phyloP scores from a whole-genome alignment of 1,284 basidiomycete species.

The Moesziomyces globuligerus region DNA sequence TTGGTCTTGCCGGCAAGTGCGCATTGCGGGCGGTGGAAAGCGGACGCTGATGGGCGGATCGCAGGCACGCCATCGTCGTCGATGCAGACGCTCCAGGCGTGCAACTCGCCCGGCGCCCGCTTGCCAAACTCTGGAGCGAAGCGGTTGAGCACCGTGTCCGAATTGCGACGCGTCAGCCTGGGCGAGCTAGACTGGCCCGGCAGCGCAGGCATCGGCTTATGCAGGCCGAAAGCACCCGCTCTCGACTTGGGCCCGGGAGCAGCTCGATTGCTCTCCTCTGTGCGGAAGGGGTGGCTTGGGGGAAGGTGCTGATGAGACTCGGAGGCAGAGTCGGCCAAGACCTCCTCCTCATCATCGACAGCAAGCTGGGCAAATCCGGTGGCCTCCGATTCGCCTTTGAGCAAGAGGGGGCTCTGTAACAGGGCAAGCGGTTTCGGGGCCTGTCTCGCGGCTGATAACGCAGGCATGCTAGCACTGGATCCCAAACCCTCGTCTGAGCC shows the following conservation, averaged over 20 bases:
- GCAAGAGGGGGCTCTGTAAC: constrained; percentile 28
- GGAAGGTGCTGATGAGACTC: constrained; percentile 16
- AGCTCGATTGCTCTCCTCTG: not conserved
- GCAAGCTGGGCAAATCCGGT: constrained; percentile 26
- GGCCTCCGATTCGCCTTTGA: constrained; percentile 31
- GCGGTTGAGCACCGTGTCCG: constrained; percentile 23
- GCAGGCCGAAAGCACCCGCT: not conserved
- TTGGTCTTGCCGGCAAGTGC: constrained; percentile 38
- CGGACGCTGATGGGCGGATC: constrained; percentile 31
- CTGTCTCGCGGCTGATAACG: constrained; percentile 7
- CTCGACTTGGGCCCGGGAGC: not conserved
- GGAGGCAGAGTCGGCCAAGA: constrained; percentile 16
- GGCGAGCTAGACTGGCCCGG: constrained; percentile 8
- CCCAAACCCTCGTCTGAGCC: constrained; percentile 2
- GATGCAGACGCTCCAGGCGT: constrained; percentile 47
- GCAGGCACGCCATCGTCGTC: constrained; percentile 32
- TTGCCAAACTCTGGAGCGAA: constrained; percentile 24
- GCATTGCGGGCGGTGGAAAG: constrained; percentile 37
- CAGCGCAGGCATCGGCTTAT: constrained; percentile 18
- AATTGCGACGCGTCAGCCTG: constrained; percentile 26
- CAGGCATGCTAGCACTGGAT: constrained; percentile 19
- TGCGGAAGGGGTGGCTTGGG: not conserved
- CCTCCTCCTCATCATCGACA: constrained; percentile 27
- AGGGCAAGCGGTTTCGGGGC: constrained; percentile 14
- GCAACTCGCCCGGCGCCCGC: constrained; percentile 35